A percentile compares a stretch with the other conserved stretches of the same genome.
Conservation (phyloP, 2,329 filamentous ascomycete genomes). For the Ascosphaera aggregata region DNA sequence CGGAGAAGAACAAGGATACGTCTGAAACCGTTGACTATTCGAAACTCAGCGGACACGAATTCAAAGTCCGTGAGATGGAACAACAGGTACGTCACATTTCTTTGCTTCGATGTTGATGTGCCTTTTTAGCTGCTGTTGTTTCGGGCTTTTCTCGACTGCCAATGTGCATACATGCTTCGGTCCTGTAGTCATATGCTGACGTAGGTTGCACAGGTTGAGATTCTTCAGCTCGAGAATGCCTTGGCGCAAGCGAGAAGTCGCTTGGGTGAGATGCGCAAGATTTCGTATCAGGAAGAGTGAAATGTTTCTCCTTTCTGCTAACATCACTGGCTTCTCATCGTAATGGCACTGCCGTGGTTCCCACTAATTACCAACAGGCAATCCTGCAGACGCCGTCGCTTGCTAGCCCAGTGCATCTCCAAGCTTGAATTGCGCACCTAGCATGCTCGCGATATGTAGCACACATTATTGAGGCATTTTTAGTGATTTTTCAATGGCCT, state of each 20-base stretch:
- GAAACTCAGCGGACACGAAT: slow-evolving; percentile 77
- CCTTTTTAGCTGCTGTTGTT: slow-evolving; percentile 1
- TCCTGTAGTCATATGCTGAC: too few relatives aligned
- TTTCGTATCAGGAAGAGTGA: slow-evolving; percentile 65
- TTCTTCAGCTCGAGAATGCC: slow-evolving; percentile 78
- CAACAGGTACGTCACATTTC: slow-evolving; percentile 54
- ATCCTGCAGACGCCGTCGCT: too few relatives aligned
- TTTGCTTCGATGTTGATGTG: slow-evolving; percentile 1
- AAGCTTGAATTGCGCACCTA: too few relatives aligned
- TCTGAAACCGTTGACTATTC: slow-evolving; percentile 64
- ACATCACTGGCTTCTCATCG: neutral
- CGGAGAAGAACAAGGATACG: slow-evolving; percentile 58
- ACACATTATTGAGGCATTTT: too few relatives aligned
- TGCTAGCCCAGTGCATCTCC: too few relatives aligned
- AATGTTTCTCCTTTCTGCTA: neutral
- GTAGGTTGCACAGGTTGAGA: slow-evolving; percentile 51
- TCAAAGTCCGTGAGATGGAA: slow-evolving; percentile 98
- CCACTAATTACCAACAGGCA: too few relatives aligned
- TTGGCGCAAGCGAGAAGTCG: slow-evolving; percentile 57
- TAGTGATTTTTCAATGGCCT: too few relatives aligned
- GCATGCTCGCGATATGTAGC: too few relatives aligned
- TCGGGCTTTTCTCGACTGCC: too few relatives aligned
- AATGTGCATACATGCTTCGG: too few relatives aligned
- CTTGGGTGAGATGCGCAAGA: slow-evolving; percentile 94
- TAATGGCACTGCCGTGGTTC: neutral